Evolutionary conservation across 2,329 filamentous ascomycete species (phyloP).

Genomic region (Aaosphaeria arxii): DNA sequence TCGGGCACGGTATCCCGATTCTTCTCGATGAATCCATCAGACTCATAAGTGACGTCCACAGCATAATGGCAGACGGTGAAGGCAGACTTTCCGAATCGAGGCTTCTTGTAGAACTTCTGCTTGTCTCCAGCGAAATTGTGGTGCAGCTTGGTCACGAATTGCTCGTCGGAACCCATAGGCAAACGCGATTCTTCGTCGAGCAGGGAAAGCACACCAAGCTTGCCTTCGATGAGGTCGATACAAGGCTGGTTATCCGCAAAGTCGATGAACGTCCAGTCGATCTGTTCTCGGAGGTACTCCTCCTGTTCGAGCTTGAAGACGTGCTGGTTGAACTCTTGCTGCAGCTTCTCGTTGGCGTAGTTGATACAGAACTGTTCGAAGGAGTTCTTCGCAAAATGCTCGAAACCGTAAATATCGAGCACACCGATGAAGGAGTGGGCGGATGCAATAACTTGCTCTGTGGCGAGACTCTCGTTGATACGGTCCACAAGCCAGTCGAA

Average conservation of each 20-base stretch:
- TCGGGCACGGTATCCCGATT: constrained; percentile 98
- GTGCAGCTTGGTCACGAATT: constrained; percentile 94
- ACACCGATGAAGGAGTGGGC: constrained; percentile 94
- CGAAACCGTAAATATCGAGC: constrained; percentile 98
- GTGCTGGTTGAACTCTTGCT: constrained; percentile 98
- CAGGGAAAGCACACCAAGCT: constrained; percentile 86
- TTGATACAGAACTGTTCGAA: constrained; percentile 99
- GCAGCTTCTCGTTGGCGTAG: constrained; percentile 98
- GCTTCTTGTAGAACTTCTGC: constrained; percentile 98
- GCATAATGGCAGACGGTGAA: constrained; percentile 99
- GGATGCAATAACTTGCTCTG: constrained; percentile 77
- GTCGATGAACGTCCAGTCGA: constrained; percentile 99
- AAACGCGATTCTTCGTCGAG: constrained; percentile 94
- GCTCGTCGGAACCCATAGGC: constrained; percentile 95
- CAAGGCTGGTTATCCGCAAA: constrained; percentile 99
- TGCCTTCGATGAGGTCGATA: constrained; percentile 97
- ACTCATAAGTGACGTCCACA: constrained; percentile 96
- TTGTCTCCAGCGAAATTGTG: constrained; percentile 89
- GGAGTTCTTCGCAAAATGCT: constrained; percentile 99
- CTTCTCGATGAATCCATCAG: constrained; percentile 98
- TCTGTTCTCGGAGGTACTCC: constrained; percentile 92
- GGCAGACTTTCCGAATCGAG: constrained; percentile 91
- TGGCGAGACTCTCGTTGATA: constrained; percentile 87
- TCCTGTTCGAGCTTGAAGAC: constrained; percentile 99
- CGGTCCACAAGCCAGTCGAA: constrained; percentile 99